Evolutionary conservation across 345 rosid species (phyloP).

Genomic region (Salix caprea): DNA sequence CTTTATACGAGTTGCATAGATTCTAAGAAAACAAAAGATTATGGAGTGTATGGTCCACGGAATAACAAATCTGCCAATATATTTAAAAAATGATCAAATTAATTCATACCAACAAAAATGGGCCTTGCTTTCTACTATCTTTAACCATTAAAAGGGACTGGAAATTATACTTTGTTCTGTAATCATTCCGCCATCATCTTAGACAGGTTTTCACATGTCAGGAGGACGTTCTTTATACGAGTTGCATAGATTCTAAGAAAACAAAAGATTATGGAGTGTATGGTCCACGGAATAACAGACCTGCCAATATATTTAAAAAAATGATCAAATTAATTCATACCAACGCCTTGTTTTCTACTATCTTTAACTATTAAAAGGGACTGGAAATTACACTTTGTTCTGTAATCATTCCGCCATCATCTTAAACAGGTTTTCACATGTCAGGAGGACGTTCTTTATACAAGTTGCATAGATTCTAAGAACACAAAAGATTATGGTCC

Average conservation of each 20-base stretch:
- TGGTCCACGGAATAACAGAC: no score
- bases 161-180: not conserved
- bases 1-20: not conserved
- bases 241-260: no score
- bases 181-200: not conserved
- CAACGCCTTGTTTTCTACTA: not conserved
- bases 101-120: not conserved
- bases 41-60: no score
- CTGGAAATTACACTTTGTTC: not conserved
- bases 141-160: not conserved
- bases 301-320: not conserved
- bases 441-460: not conserved
- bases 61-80: not conserved
- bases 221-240: not conserved
- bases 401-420: not conserved
- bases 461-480: no score
- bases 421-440: not conserved
- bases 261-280: not conserved
- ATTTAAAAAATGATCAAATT: not conserved
- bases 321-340: not conserved
- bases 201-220: not conserved
- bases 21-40: not conserved
- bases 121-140: not conserved
- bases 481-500: not conserved
- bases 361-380: not conserved